A percentile compares a stretch with the other conserved stretches of the same genome.
Conservation (phyloP, 1,284 basidiomycete species). For the Leucoagaricus sp. region DNA sequence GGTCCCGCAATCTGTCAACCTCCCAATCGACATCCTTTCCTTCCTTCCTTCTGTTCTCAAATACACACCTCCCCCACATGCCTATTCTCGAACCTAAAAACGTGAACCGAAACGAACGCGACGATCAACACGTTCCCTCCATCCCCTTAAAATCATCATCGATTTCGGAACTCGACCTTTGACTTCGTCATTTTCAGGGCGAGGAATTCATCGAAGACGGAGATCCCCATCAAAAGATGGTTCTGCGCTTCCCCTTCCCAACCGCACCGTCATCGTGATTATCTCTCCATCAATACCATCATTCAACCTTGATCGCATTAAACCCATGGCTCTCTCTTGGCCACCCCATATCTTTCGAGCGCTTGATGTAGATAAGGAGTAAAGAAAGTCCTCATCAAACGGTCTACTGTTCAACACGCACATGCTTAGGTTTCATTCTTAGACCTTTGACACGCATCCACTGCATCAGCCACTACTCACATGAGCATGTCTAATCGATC, state of each 20-base stretch:
- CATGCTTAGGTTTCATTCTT: background rate
- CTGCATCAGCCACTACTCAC: background rate
- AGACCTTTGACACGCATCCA: background rate
- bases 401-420: background rate
- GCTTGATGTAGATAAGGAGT: no score
- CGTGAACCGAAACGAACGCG: background rate
- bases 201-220: conserved; percentile 80
- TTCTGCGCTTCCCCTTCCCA: conserved; percentile 31
- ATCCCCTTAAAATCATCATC: background rate
- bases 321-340: no score
- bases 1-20: no score
- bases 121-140: background rate
- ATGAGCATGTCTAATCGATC: background rate
- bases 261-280: no score
- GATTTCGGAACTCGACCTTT: background rate
- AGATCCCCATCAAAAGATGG: conserved; percentile 79
- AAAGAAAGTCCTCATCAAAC: background rate
- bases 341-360: no score
- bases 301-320: background rate
- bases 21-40: no score
- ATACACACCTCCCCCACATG: background rate
- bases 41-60: no score
- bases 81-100: background rate
- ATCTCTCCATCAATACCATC: background rate
- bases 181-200: conserved; percentile 45